Evolutionary conservation across 2,329 filamentous ascomycete genomes (phyloP).

Genomic region (Dryadomyces sulphureus): DNA sequence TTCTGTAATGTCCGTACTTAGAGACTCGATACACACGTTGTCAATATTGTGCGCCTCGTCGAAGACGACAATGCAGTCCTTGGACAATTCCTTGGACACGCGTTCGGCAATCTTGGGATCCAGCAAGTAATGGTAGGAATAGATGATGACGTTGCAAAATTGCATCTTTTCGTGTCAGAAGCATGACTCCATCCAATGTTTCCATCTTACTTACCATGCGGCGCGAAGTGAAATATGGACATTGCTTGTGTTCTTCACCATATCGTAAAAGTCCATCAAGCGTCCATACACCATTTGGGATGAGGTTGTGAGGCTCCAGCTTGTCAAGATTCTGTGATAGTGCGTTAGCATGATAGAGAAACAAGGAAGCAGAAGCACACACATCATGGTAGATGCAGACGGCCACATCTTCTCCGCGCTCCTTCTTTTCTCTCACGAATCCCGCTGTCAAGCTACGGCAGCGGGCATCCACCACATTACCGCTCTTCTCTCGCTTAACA

Average conservation of each 20-base stretch:
- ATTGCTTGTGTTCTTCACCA: constrained; percentile 91
- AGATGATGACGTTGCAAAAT: constrained; percentile 98
- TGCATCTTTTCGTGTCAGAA: constrained; percentile 55
- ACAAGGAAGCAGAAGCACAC: constrained; percentile 12
- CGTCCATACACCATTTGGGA: constrained; percentile 92
- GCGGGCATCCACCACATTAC: constrained; percentile 82
- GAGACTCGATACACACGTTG: constrained; percentile 95
- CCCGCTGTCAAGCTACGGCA: constrained; percentile 91
- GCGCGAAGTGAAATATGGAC: constrained; percentile 89
- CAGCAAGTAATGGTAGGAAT: constrained; percentile 95
- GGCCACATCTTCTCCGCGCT: constrained; percentile 85
- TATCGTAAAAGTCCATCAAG: constrained; percentile 79
- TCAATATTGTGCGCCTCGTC: constrained; percentile 99
- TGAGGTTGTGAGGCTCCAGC: constrained; percentile 84
- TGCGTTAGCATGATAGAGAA: neutral
- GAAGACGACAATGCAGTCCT: constrained; percentile 97
- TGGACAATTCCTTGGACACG: constrained; percentile 76
- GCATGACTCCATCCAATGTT: too few species aligned
- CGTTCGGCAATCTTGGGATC: constrained; percentile 96
- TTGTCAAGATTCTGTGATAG: constrained; percentile 58
- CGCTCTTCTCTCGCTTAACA: constrained; percentile 92
- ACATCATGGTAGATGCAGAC: constrained; percentile 92
- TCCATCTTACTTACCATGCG: constrained; percentile 79
- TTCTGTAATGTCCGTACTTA: constrained; percentile 93
- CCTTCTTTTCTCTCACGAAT: constrained; percentile 96